phyloP scores from a whole-genome alignment of 495 filamentous ascomycete species.

The Entonaema liquescens region DNA sequence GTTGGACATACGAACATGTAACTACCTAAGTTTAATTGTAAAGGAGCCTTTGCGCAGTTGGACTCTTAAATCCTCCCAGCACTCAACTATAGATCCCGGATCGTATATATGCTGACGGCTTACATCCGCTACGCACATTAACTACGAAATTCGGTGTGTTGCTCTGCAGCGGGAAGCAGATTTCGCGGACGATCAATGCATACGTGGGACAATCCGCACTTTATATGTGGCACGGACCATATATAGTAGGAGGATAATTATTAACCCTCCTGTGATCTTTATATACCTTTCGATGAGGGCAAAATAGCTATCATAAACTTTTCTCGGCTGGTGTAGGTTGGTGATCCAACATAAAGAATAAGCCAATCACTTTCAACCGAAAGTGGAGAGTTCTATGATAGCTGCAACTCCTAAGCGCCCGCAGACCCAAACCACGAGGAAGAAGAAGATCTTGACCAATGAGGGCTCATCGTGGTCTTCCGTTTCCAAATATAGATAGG shows the following conservation, averaged over 20 bases:
- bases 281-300: constrained; percentile 1
- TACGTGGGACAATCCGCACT: not conserved
- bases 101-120: not conserved
- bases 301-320: constrained; percentile 18
- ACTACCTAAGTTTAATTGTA: not conserved
- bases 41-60: not conserved
- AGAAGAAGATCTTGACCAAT: constrained; percentile 17
- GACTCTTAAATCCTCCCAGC: not conserved
- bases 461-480: constrained; percentile 2
- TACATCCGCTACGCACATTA: constrained; percentile 9
- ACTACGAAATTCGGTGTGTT: constrained; percentile 26
- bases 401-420: constrained; percentile 38
- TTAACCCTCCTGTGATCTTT: not conserved
- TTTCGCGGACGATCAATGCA: constrained; percentile 34
- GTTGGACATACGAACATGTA: not conserved
- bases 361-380: constrained; percentile 15
- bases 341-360: constrained; percentile 13
- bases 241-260: not conserved
- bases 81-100: not conserved
- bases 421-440: constrained; percentile 31
- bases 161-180: constrained; percentile 34
- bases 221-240: not conserved
- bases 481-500: constrained; percentile 33
- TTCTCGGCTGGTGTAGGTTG: constrained; percentile 17
- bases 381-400: constrained; percentile 14